These are phyloP conservation scores for Barnettozyma populi DNA, from an alignment of 805 yeast genomes.

Conservation along the genomic window DNA sequence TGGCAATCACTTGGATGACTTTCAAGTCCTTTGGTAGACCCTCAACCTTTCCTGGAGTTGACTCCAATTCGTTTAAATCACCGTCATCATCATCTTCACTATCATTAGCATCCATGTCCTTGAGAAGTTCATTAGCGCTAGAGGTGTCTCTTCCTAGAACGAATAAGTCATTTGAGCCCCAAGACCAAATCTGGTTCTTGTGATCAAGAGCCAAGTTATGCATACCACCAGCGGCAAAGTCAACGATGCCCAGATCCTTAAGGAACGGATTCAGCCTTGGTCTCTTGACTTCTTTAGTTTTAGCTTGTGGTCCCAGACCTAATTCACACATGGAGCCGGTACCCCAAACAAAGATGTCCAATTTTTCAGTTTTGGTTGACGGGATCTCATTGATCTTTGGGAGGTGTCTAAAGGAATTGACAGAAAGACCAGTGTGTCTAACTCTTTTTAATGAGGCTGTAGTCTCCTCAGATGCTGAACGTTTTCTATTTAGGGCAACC, in stretches of 20 bases:
- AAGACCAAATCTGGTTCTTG: slow-evolving; percentile 82
- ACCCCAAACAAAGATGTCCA: slow-evolving; percentile 92
- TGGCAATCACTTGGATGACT: slow-evolving; percentile 81
- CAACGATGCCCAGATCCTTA: slow-evolving; percentile 68
- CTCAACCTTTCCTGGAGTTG: slow-evolving; percentile 80
- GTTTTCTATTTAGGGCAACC: slow-evolving; percentile 25
- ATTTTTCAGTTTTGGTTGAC: slow-evolving; percentile 23
- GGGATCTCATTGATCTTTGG: slow-evolving; percentile 26
- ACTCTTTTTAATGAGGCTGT: slow-evolving; percentile 15
- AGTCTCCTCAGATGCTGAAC: slow-evolving; percentile 17
- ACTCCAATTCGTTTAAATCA: slow-evolving; percentile 81
- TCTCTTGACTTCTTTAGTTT: slow-evolving; percentile 88
- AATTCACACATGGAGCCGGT: slow-evolving; percentile 96
- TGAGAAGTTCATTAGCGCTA: slow-evolving; percentile 54
- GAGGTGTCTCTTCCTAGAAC: slow-evolving; percentile 87
- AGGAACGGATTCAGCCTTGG: slow-evolving; percentile 86
- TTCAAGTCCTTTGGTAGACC: slow-evolving; percentile 52
- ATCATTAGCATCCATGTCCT: slow-evolving; percentile 57
- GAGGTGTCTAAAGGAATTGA: slow-evolving; percentile 23
- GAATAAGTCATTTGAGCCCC: slow-evolving; percentile 96
- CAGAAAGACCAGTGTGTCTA: slow-evolving; percentile 26
- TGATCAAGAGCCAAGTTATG: slow-evolving; percentile 81
- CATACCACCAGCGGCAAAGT: slow-evolving; percentile 94
- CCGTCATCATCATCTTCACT: slow-evolving; percentile 64
- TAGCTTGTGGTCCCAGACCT: slow-evolving; percentile 94